Base-by-base conservation (phyloP, 169 alveolate species). In the Plasmodium gonderi region DNA sequence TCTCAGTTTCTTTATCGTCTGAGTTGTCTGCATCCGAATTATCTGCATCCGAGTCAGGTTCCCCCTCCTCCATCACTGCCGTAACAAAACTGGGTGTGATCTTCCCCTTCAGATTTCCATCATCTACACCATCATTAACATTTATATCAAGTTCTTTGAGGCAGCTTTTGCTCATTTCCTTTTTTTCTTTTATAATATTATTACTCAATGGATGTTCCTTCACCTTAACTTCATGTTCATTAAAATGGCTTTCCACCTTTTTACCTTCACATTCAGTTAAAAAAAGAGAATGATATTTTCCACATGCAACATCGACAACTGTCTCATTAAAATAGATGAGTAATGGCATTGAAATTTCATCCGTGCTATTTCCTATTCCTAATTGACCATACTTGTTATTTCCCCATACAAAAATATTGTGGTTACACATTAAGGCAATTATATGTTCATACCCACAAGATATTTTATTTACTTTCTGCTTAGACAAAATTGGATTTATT, bases 401-500 rank as follows among this genome's bases (percentile, higher is more conserved):
- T 31, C 99, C 99, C 99, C 99, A 98, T 14, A 98, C 94, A 95
- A 95, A 98, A 38, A 98, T 96, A 36, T 95, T 80, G 3, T 99
- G 99, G 79, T 96, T 96, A 12, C 94, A 97, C 68, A 97, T 93
- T 74, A 95, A 79, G 92, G 96, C 97, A 94, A 97, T 54, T 4
- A 97, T 95, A 94, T 97, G 98, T 74, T 96, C 96, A 44, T 95
- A 80, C 72, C 99, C 99, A 79, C 99, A 97, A 3, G 98, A 97
- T 60, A 98, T 95, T 79, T 91, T 95, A 47, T 74, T 49, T 47
- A 95, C 91, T 78, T 94, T 92, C 38, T 95, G 94, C 69, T 93
- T 93, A 60, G 95, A 95, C 20, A 89, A 44, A 38, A 76, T 89
- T 23, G 94, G 69, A 68, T 89, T 76, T 5, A 76, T 76, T 17